A percentile compares a stretch with the other conserved stretches of the same genome.
Conservation (phyloP, 805 yeast genomes). For the Candida palmyrensis region DNA sequence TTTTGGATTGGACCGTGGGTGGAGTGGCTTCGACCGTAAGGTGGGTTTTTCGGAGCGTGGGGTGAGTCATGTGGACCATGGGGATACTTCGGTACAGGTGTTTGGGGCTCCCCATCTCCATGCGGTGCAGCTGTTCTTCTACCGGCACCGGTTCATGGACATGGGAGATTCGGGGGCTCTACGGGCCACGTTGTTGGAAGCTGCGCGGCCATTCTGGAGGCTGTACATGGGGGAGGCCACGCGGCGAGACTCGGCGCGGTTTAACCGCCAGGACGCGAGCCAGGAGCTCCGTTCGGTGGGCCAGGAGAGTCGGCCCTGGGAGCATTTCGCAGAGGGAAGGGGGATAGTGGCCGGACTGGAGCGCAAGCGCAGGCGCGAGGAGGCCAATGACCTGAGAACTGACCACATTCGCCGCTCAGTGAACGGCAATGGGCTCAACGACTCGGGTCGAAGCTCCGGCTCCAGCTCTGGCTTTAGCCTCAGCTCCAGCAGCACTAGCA, state of each 20-base stretch:
- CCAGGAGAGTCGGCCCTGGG: slow-evolving; percentile 13
- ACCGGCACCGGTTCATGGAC: slow-evolving; percentile 44
- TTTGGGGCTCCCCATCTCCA: slow-evolving; percentile 59
- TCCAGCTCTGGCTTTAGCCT: neutral
- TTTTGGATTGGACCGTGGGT: slow-evolving; percentile 44
- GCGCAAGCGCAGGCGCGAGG: slow-evolving; percentile 4
- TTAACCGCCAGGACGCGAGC: slow-evolving; percentile 34
- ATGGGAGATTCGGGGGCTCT: slow-evolving; percentile 23
- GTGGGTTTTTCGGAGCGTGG: too few relatives aligned
- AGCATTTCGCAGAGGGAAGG: neutral
- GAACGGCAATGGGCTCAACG: too few relatives aligned
- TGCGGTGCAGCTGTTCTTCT: slow-evolving; percentile 47
- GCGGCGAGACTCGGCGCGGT: slow-evolving; percentile 30
- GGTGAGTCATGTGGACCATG: slow-evolving; percentile 14
- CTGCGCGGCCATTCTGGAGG: slow-evolving; percentile 46
- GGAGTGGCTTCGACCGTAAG: too few relatives aligned
- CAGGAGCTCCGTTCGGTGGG: slow-evolving; percentile 17
- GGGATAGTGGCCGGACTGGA: neutral
- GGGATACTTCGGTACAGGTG: slow-evolving; percentile 26
- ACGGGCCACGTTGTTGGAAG: slow-evolving; percentile 22
- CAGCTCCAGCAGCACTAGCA: neutral
- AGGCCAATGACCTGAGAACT: slow-evolving; percentile 1
- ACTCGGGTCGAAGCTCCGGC: too few relatives aligned
- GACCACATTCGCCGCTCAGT: slow-evolving; percentile 1
- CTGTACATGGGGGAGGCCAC: slow-evolving; percentile 44